These are phyloP conservation scores for Trichocladium uniseriatum DNA, from an alignment of 495 filamentous ascomycete genomes.

Conservation along the genomic window DNA sequence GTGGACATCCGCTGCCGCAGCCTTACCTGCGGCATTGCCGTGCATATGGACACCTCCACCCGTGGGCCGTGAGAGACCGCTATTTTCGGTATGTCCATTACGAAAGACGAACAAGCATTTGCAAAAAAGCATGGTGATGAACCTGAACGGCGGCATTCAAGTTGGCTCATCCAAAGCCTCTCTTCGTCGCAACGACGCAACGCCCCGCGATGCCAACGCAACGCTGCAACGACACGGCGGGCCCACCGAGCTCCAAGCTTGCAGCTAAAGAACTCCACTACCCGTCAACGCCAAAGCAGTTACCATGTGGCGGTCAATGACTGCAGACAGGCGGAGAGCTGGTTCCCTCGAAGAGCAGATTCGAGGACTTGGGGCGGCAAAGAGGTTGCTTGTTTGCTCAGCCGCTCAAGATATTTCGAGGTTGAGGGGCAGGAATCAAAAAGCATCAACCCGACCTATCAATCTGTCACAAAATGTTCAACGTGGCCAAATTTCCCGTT, in stretches of 20 bases:
- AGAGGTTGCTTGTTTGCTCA: neutral
- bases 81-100: slow-evolving; percentile 12
- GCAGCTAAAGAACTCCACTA: slow-evolving; percentile 15
- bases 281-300: slow-evolving; percentile 1
- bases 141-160: too few species aligned
- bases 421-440: slow-evolving; percentile 2
- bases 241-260: slow-evolving; percentile 11
- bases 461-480: neutral
- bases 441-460: neutral
- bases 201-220: slow-evolving; percentile 23
- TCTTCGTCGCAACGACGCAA: slow-evolving; percentile 5
- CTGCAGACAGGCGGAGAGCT: neutral
- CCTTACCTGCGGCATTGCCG: slow-evolving; percentile 16
- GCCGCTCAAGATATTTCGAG: neutral
- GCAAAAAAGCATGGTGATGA: neutral
- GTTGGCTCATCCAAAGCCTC: neutral
- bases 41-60: slow-evolving; percentile 10
- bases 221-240: slow-evolving; percentile 11
- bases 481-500: slow-evolving; percentile 10
- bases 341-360: neutral
- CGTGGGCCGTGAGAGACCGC: neutral
- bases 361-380: neutral
- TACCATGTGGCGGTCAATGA: slow-evolving; percentile 18
- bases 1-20: slow-evolving; percentile 6
- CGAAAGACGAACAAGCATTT: neutral